Base-by-base conservation (phyloP, 352 stramenopile species). In the Globisporangium apiculatum region DNA sequence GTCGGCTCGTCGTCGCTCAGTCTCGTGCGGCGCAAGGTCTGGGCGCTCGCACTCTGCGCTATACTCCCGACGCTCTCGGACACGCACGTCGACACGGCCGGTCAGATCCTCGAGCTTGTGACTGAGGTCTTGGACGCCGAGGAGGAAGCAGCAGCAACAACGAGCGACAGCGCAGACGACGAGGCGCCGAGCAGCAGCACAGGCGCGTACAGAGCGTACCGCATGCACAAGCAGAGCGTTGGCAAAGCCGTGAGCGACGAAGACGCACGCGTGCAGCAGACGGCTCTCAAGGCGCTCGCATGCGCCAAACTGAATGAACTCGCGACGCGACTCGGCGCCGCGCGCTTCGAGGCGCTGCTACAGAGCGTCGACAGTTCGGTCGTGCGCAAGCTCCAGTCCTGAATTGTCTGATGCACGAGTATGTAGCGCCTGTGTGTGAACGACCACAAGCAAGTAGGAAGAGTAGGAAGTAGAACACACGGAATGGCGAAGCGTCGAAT, bases 121-220 rank as follows among this genome's bases (percentile, higher is more conserved):
- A 69, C 71, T 0, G 73, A 92, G 14, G 79, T 91, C n/a, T 68
- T 92, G 37, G 79, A 90, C 15, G 74, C 86, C 17, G 79, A 91
- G 52, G 60, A 62, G n/a, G 66, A 80, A 15, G 68, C 6, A 12
- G 51, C 45, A 6, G 17, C 17, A 9, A n/a, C 11, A 24, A 35
- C 36, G 1, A 37, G 11, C 31, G 50, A 2, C 31, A 42, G 5
- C n/a, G 38, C 5, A n/a, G 48, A 51, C 5, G 48, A n/a, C 8
- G 60, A 56, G 0, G 40, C 45, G 7, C n/a, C 31, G 2, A 24
- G 31, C 5, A 49, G 38, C 0, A 47, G 60, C 0, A 65, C 50
- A 0, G 81, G 76, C 1, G 82, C 79, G 0, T 89, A 81, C 62
- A 72, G 77, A 31, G 77, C 77, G 37, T 86, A 78, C 42, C 58